phyloP scores from a whole-genome alignment of 2,329 filamentous ascomycete species.

The Tricladium varicosporioides region DNA sequence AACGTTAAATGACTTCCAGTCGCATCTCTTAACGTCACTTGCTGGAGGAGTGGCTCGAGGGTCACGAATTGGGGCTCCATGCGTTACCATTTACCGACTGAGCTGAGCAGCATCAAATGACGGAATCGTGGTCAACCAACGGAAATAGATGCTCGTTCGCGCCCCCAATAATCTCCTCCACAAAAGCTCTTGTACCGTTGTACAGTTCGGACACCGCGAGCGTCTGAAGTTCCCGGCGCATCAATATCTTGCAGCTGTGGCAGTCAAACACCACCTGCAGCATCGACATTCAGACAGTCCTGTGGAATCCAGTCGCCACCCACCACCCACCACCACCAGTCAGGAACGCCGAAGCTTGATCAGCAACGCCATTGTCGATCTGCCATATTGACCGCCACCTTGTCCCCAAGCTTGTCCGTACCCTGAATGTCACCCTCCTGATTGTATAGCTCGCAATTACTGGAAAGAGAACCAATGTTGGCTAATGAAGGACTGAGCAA shows the following conservation, averaged over 20 bases:
- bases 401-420: neutral
- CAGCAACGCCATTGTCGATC: neutral
- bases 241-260: slow-evolving; percentile 2
- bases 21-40: neutral
- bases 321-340: neutral
- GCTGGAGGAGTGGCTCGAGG: neutral
- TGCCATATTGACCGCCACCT: neutral
- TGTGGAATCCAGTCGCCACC: neutral
- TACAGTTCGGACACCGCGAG: neutral
- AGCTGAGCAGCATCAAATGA: slow-evolving; percentile 1
- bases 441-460: neutral
- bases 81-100: neutral
- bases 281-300: neutral
- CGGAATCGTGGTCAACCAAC: neutral
- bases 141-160: slow-evolving; percentile 5
- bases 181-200: slow-evolving; percentile 1
- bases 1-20: neutral
- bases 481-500: neutral
- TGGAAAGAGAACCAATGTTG: neutral
- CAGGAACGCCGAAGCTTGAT: neutral
- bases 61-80: neutral
- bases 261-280: neutral
- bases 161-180: neutral
- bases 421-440: neutral
- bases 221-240: slow-evolving; percentile 2